phyloP scores from a whole-genome alignment of 2,329 filamentous ascomycete species.

The Capronia americana region DNA sequence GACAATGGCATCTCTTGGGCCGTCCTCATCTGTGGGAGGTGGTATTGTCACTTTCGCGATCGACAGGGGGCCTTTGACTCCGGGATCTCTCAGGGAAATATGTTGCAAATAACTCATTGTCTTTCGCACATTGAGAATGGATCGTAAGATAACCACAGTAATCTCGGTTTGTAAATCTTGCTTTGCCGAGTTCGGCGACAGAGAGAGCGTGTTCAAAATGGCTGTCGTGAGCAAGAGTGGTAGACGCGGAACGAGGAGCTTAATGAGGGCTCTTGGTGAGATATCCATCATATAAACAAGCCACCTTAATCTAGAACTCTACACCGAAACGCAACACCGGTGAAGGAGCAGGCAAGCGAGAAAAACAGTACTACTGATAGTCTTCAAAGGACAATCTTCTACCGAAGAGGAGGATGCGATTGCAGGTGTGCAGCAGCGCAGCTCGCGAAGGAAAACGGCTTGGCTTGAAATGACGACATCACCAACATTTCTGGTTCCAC shows the following conservation, averaged over 20 bases:
- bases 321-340: neutral
- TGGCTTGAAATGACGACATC: neutral
- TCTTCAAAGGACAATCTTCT: neutral
- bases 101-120: constrained; percentile 69
- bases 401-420: neutral
- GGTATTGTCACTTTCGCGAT: constrained; percentile 72
- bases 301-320: neutral
- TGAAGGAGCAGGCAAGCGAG: neutral
- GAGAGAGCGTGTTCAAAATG: constrained; percentile 59
- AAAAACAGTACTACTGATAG: neutral
- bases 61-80: constrained; percentile 82
- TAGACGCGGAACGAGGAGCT: constrained; percentile 47
- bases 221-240: constrained; percentile 53
- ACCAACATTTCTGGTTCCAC: neutral
- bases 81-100: constrained; percentile 66
- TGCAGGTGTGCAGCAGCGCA: neutral
- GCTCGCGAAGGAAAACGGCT: neutral
- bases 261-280: constrained; percentile 44
- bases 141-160: constrained; percentile 73
- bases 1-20: constrained; percentile 43
- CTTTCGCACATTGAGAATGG: constrained; percentile 59
- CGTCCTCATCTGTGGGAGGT: constrained; percentile 56
- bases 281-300: constrained; percentile 43
- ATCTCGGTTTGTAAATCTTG: constrained; percentile 79
- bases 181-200: constrained; percentile 75